These are phyloP conservation scores for Boletellus ananas DNA, from an alignment of 768 basidiomycete genomes.

Conservation along the genomic window DNA sequence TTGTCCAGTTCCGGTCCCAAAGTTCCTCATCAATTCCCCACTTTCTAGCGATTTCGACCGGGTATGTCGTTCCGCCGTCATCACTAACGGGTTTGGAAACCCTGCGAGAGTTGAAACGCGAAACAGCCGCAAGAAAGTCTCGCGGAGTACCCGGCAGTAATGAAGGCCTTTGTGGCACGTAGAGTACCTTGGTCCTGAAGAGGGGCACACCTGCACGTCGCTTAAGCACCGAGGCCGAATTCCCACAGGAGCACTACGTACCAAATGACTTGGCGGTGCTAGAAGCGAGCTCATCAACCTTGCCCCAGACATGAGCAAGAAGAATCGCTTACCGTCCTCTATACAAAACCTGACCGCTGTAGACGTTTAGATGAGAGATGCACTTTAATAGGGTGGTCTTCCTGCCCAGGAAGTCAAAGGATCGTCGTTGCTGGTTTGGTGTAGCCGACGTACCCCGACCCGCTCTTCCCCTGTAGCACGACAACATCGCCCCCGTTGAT, in stretches of 20 bases:
- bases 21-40: conserved; percentile 69
- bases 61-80: conserved; percentile 30
- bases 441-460: conserved; percentile 52
- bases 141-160: conserved; percentile 79
- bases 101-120: conserved; percentile 46
- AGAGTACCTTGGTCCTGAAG: conserved; percentile 76
- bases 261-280: conserved; percentile 53
- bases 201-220: conserved; percentile 58
- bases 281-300: background rate
- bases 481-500: conserved; percentile 73
- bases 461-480: conserved; percentile 75
- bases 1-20: conserved; percentile 79
- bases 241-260: conserved; percentile 19
- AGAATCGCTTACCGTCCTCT: conserved; percentile 54
- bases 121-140: conserved; percentile 61
- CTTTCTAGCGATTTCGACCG: conserved; percentile 49
- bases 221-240: conserved; percentile 2
- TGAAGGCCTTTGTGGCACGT: conserved; percentile 86
- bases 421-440: background rate
- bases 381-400: conserved; percentile 83
- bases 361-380: conserved; percentile 72
- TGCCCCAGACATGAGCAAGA: background rate
- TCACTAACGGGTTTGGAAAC: conserved; percentile 21
- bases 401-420: conserved; percentile 22
- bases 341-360: conserved; percentile 61